phyloP scores from a whole-genome alignment of 2,329 filamentous ascomycete species.

The Ophiosphaerella korrae region DNA sequence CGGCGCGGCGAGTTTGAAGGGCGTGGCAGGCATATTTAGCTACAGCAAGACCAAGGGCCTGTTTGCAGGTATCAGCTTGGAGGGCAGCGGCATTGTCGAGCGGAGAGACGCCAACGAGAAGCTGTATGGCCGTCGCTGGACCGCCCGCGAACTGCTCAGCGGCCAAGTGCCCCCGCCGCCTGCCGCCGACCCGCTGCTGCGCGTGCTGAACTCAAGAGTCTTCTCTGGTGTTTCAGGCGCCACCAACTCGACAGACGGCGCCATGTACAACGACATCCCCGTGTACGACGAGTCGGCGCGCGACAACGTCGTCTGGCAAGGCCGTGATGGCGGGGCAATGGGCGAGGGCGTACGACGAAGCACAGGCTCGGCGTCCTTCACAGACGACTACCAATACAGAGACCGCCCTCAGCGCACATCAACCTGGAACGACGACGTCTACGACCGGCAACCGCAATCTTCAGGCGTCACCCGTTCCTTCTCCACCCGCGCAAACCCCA shows the following conservation, averaged over 20 bases:
- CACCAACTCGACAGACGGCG: constrained; percentile 12
- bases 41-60: constrained; percentile 98
- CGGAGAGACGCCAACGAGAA: constrained; percentile 96
- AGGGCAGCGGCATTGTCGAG: constrained; percentile 92
- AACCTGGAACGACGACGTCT: constrained; percentile 78
- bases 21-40: constrained; percentile 90
- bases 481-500: constrained; percentile 55
- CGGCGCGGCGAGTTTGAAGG: constrained; percentile 86
- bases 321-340: constrained; percentile 70
- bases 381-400: constrained; percentile 56
- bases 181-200: constrained; percentile 82
- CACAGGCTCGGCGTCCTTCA: constrained; percentile 43
- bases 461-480: constrained; percentile 54
- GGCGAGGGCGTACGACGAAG: constrained; percentile 67
- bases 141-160: constrained; percentile 79
- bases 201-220: constrained; percentile 79
- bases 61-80: constrained; percentile 92
- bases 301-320: constrained; percentile 85
- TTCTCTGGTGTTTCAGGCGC: constrained; percentile 70
- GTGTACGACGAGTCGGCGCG: constrained; percentile 78
- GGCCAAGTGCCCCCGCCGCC: constrained; percentile 79
- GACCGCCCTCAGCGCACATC: constrained; percentile 65
- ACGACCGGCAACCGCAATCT: constrained; percentile 61
- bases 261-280: constrained; percentile 85
- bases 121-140: constrained; percentile 83